Conservation (phyloP, 768 basidiomycete species). For the Lanmaoa rubissima region DNA sequence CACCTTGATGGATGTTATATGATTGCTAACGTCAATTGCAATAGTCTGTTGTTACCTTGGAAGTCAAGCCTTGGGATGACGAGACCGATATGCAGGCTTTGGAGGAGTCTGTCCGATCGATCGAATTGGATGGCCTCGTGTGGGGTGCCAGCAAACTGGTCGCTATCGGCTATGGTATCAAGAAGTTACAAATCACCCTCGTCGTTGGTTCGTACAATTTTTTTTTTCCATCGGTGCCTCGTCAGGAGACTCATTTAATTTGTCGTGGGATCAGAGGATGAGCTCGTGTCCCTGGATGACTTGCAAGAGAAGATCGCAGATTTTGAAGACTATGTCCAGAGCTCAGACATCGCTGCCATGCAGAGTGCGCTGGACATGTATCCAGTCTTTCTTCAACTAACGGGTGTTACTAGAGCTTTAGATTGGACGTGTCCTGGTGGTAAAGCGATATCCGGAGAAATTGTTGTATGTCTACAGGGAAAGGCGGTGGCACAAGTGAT, state of each 20-base stretch:
- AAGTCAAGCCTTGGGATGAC: constrained; percentile 99
- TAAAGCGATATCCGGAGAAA: not conserved
- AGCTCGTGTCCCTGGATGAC: constrained; percentile 88
- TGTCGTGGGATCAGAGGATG: constrained; percentile 68
- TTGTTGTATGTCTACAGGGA: constrained; percentile 10
- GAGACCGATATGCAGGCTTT: constrained; percentile 94
- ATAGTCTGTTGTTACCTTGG: constrained; percentile 95
- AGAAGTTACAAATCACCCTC: constrained; percentile 80
- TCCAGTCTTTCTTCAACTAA: not conserved
- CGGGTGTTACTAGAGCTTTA: constrained; percentile 23
- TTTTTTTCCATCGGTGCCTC: not conserved
- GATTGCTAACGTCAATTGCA: constrained; percentile 10
- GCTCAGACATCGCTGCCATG: constrained; percentile 90
- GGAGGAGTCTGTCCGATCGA: constrained; percentile 79
- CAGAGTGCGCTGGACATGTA: constrained; percentile 55
- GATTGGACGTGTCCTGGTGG: not conserved
- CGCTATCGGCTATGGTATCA: constrained; percentile 89
- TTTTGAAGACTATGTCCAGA: constrained; percentile 88
- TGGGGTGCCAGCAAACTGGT: constrained; percentile 97
- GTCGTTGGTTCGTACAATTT: constrained; percentile 46
- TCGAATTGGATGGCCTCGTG: constrained; percentile 86
- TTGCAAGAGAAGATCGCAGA: constrained; percentile 88
- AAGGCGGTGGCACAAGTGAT: constrained; percentile 2
- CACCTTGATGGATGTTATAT: not conserved
- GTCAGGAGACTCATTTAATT: not conserved